Evolutionary conservation across 2,329 filamentous ascomycete species (phyloP), one percentile per base, ranked within the genome.

Genomic region (Calonectria pauciramosa): DNA sequence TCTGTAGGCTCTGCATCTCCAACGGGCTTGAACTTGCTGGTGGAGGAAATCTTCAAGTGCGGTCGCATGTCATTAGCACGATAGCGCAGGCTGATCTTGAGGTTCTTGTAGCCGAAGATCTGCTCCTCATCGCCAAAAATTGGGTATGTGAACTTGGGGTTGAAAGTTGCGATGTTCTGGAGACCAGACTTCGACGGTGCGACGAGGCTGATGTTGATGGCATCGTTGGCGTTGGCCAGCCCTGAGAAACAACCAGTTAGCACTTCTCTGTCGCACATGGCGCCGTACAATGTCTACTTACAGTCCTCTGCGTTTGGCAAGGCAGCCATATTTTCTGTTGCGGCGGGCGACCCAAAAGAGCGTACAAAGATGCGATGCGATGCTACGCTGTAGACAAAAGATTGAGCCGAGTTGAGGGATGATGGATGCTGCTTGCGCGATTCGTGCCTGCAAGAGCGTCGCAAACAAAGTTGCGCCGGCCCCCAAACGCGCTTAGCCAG

Each of bases 71-170:
- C 94, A 83, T 88, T 90, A 20, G 90, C 90, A 82, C 92, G 88
- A 79, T 89, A 93, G 76, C 92, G 92, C 70, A 99, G 87, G 76
- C 92, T 91, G 82, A 99, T 93, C 77, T 92, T 92, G 70, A 98
- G 90, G 69, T 92, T 92, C 83, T 95, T 93, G 88, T 98, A 98
- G 47, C 96, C 96, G 80, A 98, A 96, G 77, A 99, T 96, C 36
- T 90, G 91, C 85, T 99, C 96, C 11, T 97, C 93, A n/a, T 99
- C 94, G 81, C 95, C 95, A 80, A 99, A 98, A 77, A 99, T 94
- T 1, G 95, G 89, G 85, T 99, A 98, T 23, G 96, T 98, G 84
- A 96, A 97, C 82, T 91, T 91, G 0, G 97, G 97, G 75, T 95
- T 90, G 85, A 99, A 99, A 34, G 91, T 90, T 32, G 91, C 89